A percentile compares a stretch with the other conserved stretches of the same genome.
These are phyloP conservation scores for Plasmodium inui DNA, from an alignment of 169 alveolate genomes.

Conservation along the genomic window DNA sequence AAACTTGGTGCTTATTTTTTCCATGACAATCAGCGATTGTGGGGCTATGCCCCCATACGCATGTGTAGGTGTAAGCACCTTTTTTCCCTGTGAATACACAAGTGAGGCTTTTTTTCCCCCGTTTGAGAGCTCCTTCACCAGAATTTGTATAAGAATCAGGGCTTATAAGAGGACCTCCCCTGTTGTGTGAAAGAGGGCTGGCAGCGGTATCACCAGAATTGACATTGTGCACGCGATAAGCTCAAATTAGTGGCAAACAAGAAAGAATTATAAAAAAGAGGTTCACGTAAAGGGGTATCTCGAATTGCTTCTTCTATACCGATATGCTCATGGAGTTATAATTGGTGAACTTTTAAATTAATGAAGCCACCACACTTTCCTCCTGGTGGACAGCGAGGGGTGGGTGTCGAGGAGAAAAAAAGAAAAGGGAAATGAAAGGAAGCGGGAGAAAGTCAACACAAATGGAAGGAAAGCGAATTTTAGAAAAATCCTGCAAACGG, in stretches of 20 bases:
- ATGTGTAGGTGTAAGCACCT: neutral
- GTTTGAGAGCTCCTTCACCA: neutral
- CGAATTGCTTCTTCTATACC: neutral
- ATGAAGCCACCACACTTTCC: neutral
- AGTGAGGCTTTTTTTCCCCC: neutral
- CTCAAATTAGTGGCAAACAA: neutral
- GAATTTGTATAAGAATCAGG: neutral
- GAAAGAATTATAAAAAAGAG: neutral
- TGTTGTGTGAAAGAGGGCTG: neutral
- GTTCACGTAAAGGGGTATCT: neutral
- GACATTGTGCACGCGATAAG: neutral
- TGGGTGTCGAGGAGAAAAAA: neutral
- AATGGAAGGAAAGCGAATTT: neutral
- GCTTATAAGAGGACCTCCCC: neutral
- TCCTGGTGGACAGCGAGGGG: neutral
- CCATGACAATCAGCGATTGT: neutral
- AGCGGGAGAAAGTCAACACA: neutral
- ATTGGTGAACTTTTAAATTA: neutral
- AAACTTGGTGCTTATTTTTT: neutral
- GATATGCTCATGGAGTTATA: neutral
- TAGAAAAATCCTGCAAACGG: neutral
- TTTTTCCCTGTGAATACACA: neutral
- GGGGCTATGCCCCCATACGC: neutral
- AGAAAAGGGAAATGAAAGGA: neutral
- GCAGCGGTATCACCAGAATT: neutral